Evolutionary conservation across 192 early-diverging fungal species (phyloP).

Genomic region (Coemansia sp.): DNA sequence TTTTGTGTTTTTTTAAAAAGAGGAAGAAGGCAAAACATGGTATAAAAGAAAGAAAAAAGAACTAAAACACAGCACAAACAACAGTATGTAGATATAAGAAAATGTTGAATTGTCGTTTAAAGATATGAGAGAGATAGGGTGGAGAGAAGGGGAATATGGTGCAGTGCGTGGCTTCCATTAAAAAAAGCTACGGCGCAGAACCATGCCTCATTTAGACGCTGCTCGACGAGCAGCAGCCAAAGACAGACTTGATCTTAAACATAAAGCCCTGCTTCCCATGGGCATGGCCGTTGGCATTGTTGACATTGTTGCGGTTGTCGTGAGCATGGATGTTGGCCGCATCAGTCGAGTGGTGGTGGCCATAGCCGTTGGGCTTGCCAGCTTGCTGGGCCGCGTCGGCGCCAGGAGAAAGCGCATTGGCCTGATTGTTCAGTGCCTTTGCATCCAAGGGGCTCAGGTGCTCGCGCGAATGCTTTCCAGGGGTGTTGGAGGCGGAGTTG

Average conservation of each 20-base stretch:
- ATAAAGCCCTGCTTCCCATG: constrained; percentile 51
- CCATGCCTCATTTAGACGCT: constrained; percentile 15
- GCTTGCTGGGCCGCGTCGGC: constrained; percentile 26
- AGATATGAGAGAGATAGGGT: neutral
- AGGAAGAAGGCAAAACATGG: constrained; percentile 3
- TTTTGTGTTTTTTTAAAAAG: neutral
- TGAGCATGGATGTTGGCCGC: constrained; percentile 28
- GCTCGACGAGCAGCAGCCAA: constrained; percentile 46
- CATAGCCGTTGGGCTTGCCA: constrained; percentile 18
- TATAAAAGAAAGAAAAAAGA: neutral
- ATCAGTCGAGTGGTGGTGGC: constrained; percentile 44
- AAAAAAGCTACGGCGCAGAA: neutral
- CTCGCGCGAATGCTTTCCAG: constrained; percentile 41
- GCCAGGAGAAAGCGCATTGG: constrained; percentile 11
- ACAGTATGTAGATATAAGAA: too few species aligned
- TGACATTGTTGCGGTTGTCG: constrained; percentile 6
- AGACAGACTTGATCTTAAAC: constrained; percentile 53
- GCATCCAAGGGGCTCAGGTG: constrained; percentile 23
- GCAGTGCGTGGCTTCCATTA: neutral
- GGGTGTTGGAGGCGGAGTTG: constrained; percentile 38
- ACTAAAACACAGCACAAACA: neutral
- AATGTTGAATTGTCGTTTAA: neutral
- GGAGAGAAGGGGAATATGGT: neutral
- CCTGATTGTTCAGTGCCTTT: constrained; percentile 10
- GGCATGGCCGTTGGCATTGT: constrained; percentile 8